These are phyloP conservation scores for Flaveria bidentis DNA, from an alignment of 129 eudicot species.

Conservation along the genomic window DNA sequence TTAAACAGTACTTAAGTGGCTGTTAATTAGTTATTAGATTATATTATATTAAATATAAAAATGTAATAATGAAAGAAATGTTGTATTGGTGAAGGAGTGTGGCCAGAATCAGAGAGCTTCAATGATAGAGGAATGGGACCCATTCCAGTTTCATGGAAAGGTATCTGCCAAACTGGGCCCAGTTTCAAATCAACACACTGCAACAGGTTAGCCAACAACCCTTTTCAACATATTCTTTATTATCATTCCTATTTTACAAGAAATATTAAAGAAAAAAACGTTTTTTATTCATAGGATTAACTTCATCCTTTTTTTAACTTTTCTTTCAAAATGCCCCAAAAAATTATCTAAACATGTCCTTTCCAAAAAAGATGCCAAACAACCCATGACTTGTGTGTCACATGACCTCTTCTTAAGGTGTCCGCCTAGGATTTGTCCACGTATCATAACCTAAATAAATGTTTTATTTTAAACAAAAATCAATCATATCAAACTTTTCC, in stretches of 20 bases:
- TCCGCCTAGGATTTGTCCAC: too few species aligned
- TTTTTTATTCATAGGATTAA: neutral
- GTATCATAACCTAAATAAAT: too few species aligned
- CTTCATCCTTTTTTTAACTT: too few species aligned
- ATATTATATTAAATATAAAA: neutral
- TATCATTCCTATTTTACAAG: neutral
- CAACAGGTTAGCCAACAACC: slow-evolving; percentile 57
- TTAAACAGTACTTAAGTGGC: neutral
- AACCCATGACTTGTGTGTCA: too few species aligned
- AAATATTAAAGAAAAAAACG: neutral
- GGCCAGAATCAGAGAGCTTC: slow-evolving; percentile 95
- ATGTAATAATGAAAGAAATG: slow-evolving; percentile 8
- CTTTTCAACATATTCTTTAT: slow-evolving; percentile 14
- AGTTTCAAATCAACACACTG: slow-evolving; percentile 62
- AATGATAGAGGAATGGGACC: slow-evolving; percentile 82
- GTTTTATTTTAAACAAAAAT: too few species aligned
- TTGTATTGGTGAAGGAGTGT: slow-evolving; percentile 59
- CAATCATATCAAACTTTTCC: too few species aligned
- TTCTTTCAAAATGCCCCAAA: too few species aligned
- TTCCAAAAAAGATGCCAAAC: too few species aligned
- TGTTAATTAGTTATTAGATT: neutral
- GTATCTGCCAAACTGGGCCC: slow-evolving; percentile 83
- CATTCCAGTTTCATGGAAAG: slow-evolving; percentile 78
- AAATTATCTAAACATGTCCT: too few species aligned
- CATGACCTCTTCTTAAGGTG: too few species aligned